Percentiles rank a stretch among this genome's conserved stretches.
Conservation (phyloP, 225 moss, liverwort and hornwort genomes). For the Neckera pumila region DNA sequence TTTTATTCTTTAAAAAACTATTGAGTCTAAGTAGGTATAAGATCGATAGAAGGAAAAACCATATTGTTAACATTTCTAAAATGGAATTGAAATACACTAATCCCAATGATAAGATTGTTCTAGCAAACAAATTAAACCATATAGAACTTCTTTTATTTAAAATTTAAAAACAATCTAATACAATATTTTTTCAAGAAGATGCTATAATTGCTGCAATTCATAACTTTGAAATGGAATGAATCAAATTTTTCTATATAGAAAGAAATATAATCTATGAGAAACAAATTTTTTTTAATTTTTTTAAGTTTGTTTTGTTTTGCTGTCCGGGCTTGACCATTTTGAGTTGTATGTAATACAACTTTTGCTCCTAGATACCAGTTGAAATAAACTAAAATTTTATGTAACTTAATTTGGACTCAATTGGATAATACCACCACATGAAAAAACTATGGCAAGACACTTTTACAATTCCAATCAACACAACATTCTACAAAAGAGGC, state of each 20-base stretch:
- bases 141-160: not conserved
- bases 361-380: too few species aligned
- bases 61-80: not conserved
- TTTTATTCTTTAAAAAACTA: not conserved
- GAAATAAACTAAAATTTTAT: too few species aligned
- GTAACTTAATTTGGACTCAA: not conserved
- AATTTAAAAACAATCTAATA: not conserved
- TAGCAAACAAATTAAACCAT: not conserved
- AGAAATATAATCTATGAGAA: too few species aligned
- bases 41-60: accelerated
- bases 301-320: too few species aligned
- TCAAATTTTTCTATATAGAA: too few species aligned
- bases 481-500: too few species aligned
- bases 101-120: not conserved
- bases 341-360: too few species aligned
- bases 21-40: accelerated
- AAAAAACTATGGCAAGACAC: not conserved
- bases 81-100: not conserved
- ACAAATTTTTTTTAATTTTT: too few species aligned
- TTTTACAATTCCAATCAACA: not conserved
- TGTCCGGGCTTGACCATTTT: too few species aligned
- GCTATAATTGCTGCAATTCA: accelerated
- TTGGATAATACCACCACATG: not conserved
- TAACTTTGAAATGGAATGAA: not conserved
- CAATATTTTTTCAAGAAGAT: not conserved